Evolutionary conservation across 1,284 basidiomycete genomes (phyloP).

Genomic region (Trichosporon coremiiforme): DNA sequence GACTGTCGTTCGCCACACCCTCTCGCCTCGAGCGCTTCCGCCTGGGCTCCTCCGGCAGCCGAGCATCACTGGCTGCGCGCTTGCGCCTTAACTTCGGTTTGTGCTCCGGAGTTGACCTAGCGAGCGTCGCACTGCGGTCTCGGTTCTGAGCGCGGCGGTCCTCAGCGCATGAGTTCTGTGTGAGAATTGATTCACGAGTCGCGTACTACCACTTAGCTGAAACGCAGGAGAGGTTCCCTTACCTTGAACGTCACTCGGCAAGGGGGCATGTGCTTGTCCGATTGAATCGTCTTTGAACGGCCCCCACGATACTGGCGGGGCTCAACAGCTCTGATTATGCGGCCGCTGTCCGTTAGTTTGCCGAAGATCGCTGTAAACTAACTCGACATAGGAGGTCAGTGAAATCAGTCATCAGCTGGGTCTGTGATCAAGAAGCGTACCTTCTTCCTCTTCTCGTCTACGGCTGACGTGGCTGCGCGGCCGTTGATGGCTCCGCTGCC

Average conservation of each 20-base stretch:
- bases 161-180: neutral
- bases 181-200: neutral
- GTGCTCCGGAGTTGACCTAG: neutral
- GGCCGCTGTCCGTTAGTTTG: neutral
- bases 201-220: neutral
- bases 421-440: neutral
- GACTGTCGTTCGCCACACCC: too few relatives aligned
- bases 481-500: neutral
- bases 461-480: neutral
- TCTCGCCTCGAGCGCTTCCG: neutral
- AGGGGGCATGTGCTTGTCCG: neutral
- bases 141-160: neutral
- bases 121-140: neutral
- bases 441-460: constrained; percentile 6
- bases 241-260: neutral
- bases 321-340: neutral
- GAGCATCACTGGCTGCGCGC: neutral
- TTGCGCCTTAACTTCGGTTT: neutral
- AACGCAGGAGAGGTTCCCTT: neutral
- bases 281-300: neutral
- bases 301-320: too few relatives aligned
- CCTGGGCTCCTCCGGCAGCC: neutral
- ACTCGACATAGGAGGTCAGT: neutral
- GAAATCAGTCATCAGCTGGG: neutral
- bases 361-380: neutral